phyloP scores from a whole-genome alignment of 2,329 filamentous ascomycete species.

The Exophiala xenobiotica region DNA sequence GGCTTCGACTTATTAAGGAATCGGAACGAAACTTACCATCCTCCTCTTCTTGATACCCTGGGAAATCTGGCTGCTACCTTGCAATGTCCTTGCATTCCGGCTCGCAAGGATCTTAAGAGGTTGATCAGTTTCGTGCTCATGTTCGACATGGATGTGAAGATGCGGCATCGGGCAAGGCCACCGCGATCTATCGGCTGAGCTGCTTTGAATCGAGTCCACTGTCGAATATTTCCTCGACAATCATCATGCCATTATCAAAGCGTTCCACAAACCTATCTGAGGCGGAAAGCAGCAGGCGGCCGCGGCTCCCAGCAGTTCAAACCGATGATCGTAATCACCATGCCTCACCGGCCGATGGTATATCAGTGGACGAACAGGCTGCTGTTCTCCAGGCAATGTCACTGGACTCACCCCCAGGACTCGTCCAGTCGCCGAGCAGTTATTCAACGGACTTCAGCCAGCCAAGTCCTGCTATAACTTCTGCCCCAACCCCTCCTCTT shows the following conservation, averaged over 20 bases:
- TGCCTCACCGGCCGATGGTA: background rate
- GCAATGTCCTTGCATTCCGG: too few relatives aligned
- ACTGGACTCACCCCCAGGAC: slow-evolving; percentile 20
- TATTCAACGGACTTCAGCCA: slow-evolving; percentile 11
- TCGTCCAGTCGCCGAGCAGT: slow-evolving; percentile 22
- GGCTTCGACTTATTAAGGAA: too few relatives aligned
- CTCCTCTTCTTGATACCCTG: too few relatives aligned
- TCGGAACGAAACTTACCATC: too few relatives aligned
- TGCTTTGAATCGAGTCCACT: background rate
- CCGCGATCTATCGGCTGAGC: background rate
- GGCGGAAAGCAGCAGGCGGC: background rate
- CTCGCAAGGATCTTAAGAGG: background rate
- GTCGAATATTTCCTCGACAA: background rate
- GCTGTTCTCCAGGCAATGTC: slow-evolving; percentile 24
- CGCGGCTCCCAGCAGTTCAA: slow-evolving; percentile 12
- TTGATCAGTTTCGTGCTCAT: background rate
- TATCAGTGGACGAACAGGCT: slow-evolving; percentile 21
- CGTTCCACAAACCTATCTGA: background rate
- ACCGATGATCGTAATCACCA: slow-evolving; percentile 20
- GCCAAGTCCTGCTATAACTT: background rate
- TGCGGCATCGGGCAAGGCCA: background rate
- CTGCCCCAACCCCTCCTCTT: slow-evolving; percentile 7
- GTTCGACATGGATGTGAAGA: background rate
- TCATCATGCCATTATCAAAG: slow-evolving; percentile 4
- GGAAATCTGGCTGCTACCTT: background rate